Percentiles rank a stretch among this genome's conserved stretches.
These are phyloP conservation scores for Phalaenopsis equestris DNA, from an alignment of 106 monocot genomes.

Conservation along the genomic window DNA sequence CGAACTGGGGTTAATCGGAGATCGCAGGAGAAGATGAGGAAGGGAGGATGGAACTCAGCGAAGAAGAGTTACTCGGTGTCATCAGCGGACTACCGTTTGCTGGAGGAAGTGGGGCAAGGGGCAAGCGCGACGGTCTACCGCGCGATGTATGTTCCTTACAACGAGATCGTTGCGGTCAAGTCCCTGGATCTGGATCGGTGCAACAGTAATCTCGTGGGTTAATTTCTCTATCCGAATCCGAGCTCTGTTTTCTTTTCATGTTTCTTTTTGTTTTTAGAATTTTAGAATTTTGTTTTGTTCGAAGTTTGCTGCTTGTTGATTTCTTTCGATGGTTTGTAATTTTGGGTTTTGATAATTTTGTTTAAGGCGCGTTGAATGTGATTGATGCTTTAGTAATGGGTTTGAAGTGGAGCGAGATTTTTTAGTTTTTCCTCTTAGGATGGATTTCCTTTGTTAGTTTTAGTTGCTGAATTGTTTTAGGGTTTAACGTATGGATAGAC, in stretches of 20 bases:
- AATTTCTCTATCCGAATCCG: neutral
- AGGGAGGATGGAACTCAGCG: neutral
- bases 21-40: neutral
- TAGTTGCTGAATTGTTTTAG: too few species aligned
- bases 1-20: neutral
- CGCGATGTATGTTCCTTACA: neutral
- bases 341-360: too few species aligned
- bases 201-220: slow-evolving; percentile 12
- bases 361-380: too few species aligned
- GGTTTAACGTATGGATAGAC: too few species aligned
- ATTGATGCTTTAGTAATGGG: too few species aligned
- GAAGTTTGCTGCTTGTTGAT: too few species aligned
- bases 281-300: too few species aligned
- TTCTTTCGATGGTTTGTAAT: too few species aligned
- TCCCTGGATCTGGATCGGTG: slow-evolving; percentile 7
- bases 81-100: slow-evolving; percentile 1
- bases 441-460: too few species aligned
- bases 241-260: neutral
- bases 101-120: neutral
- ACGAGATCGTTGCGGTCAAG: slow-evolving; percentile 9
- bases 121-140: slow-evolving; percentile 2
- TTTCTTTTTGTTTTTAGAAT: neutral
- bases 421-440: too few species aligned
- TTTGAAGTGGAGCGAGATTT: too few species aligned
- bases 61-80: slow-evolving; percentile 4